Evolutionary conservation across 2,329 filamentous ascomycete genomes (phyloP), one percentile per base, ranked within the genome.

Genomic region (Ophiognomonia clavigignenti-juglandacearum): DNA sequence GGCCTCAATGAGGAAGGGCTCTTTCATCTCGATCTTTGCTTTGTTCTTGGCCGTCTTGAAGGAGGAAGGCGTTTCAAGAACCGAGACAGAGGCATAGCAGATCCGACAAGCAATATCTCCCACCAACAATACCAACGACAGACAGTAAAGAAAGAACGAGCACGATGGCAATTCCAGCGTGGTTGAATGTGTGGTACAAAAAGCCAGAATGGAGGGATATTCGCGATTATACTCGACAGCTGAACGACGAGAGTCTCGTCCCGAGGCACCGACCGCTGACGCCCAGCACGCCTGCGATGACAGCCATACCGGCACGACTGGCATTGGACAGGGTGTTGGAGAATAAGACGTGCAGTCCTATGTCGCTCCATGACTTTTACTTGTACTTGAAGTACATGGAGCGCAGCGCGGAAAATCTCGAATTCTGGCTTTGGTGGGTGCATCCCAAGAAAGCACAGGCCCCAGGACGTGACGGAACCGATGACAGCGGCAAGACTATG

Each of bases 301-400:
- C 55, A 18, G 56, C 64, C 38, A 60, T 74, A 29, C 71, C 70
- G 3, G 56, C 54, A 29, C 63, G 68, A 19, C 58, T 74, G 16
- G 58, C 61, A 4, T 62, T 74, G 16, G 70, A 74, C 38, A 63
- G 67, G 31, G 70, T 74, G n/a, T 59, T 74, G 16, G 66, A 64
- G 20, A 74, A 74, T 59, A 67, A 68, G 58, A 74, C 71, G 27
- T 74, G 71, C 52, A 71, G 68, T 43, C 71, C 71, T 4, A 72
- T 74, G 70, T 72, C 69, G 0, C 56, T 74, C 9, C 72, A 73
- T 48, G 71, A 74, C 58, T 74, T 74, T 42, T 73, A 72, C 58
- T 72, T 74, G 69, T 74, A 73, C 48, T 60, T 74, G 40, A 73
- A 72, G 57, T 66, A 74, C 53, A 72, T 74, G 39, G 71, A 74